Conservation (phyloP, 2,329 filamentous ascomycete species). For the Fusarium vanettenii region DNA sequence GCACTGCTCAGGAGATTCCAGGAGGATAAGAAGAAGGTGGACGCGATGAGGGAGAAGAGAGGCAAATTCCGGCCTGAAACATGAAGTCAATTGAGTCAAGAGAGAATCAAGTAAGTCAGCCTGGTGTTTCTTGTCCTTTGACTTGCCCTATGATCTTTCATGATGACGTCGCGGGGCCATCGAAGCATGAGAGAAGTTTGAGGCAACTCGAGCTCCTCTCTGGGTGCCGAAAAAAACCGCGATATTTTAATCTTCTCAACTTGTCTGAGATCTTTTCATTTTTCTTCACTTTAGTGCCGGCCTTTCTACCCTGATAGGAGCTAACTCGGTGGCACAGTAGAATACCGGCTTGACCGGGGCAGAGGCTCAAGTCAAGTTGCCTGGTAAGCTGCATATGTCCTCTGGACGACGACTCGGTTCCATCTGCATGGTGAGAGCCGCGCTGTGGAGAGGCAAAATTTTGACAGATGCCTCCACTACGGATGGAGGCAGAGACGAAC, state of each 20-base stretch:
- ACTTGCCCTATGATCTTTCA: slow-evolving; percentile 39
- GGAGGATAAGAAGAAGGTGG: slow-evolving; percentile 78
- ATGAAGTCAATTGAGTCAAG: slow-evolving; percentile 38
- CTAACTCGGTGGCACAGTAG: slow-evolving; percentile 6
- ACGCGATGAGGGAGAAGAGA: slow-evolving; percentile 76
- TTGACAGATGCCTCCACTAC: neutral
- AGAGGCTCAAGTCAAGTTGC: neutral
- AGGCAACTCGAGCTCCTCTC: slow-evolving; percentile 42
- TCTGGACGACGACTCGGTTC: slow-evolving; percentile 2
- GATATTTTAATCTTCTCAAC: slow-evolving; percentile 73
- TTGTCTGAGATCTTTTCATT: slow-evolving; percentile 59
- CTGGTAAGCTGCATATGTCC: neutral
- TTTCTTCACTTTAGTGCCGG: slow-evolving; percentile 42
- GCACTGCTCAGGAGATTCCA: slow-evolving; percentile 78
- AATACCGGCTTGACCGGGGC: neutral
- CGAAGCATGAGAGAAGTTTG: slow-evolving; percentile 45
- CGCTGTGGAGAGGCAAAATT: neutral
- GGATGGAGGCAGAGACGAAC: neutral
- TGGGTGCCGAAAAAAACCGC: slow-evolving; percentile 72
- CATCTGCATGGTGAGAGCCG: neutral
- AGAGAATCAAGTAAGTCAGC: slow-evolving; percentile 24
- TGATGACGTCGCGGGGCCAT: slow-evolving; percentile 69
- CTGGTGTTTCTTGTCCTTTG: slow-evolving; percentile 11
- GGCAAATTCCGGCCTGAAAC: slow-evolving; percentile 69
- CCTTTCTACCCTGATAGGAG: slow-evolving; percentile 28